These are phyloP conservation scores for Vitis vinifera DNA, from an alignment of 164 flowering plant species.

Conservation along the genomic window ASM3070453v1 NC_081806.1:6587501-6588000, in stretches of 20 bases:
- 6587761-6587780: constrained; percentile 80
- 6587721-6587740: constrained; percentile 94
- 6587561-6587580: constrained; percentile 94
- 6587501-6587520: constrained; percentile 88
- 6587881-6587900: constrained; percentile 76
- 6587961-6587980: background rate
- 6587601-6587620: background rate
- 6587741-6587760: constrained; percentile 99
- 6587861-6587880: constrained; percentile 99
- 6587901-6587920: constrained; percentile 38
- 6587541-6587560: constrained; percentile 94
- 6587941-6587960: background rate
- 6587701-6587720: constrained; percentile 90
- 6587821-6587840: constrained; percentile 72
- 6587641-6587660: background rate
- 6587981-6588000: background rate
- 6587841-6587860: constrained; percentile 87
- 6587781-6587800: constrained; percentile 81
- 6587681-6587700: constrained; percentile 99
- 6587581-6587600: constrained; percentile 17
- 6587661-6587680: constrained; percentile 83
- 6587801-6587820: constrained; percentile 91
- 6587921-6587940: background rate
- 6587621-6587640: constrained; percentile 1
- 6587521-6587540: constrained; percentile 99